Base-by-base conservation (phyloP, 2,329 filamentous ascomycete species). In the Thelonectria rubi region DNA sequence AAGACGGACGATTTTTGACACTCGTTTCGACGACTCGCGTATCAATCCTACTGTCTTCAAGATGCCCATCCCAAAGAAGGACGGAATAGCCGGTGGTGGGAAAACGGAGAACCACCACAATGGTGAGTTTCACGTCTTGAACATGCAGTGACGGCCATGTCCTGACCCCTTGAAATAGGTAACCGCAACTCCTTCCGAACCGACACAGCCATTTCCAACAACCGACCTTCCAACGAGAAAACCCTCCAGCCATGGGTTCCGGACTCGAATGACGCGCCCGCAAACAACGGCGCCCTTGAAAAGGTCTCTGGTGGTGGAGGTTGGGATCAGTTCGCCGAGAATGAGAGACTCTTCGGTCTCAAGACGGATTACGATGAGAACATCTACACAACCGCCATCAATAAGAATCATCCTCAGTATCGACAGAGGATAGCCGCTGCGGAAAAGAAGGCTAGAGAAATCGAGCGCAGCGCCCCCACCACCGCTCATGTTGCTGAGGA, bases 251-350 rank as follows among this genome's bases (percentile, higher is more conserved):
- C 85, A 69, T 98, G 94, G 93, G 87, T 93, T 57, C 88, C 92
- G 7, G 89, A 88, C 66, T 76, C 84, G 15, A 71, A 62, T 45
- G 88, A 89, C 64, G 84, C 84, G 26, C 76, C 86, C 42, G 15
- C 15, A 5, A 90, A 94, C 72, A 90, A 94, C 72, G 83, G 91
- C 66, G 90, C 90, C 49, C 82, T 97, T 21, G 93, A 95, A 71
- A 86, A 81, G 52, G 70, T 82, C 2, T 69, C 74, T n/a, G 77
- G 75, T 54, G 72, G 77, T 15, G 81, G 79, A 7, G 81, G 79
- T 10, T 99, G 95, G 95, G 94, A 99, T 75, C 95, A 99, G 76
- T 99, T 99, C 73, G 91, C 92, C 60, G 89, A 86, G 65, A 98
- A 98, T 73, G 92, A 96, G 78, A 85, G 88, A 58, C 87, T 93